A percentile compares a stretch with the other conserved stretches of the same genome.
Evolutionary conservation across 495 filamentous ascomycete species (phyloP).

Genomic region (Penicillium coprophilum): DNA sequence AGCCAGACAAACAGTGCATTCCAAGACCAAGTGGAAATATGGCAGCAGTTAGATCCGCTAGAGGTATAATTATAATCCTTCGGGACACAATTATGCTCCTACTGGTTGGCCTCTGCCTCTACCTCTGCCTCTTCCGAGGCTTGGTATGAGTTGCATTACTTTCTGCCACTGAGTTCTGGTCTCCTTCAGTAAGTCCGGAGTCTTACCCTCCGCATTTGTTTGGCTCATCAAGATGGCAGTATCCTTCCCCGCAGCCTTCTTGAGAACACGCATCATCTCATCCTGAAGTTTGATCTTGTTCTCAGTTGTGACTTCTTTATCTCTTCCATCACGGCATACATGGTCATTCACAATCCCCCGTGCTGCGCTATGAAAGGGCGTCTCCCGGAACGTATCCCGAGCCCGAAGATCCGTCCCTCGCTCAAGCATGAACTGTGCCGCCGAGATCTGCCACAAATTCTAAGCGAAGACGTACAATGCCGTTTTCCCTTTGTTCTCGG

Average conservation of each 20-base stretch:
- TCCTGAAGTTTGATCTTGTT: constrained; percentile 6
- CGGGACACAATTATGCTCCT: not conserved
- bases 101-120: constrained; percentile 6
- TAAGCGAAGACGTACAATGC: constrained; percentile 13
- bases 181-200: constrained; percentile 14
- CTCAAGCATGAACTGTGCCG: constrained; percentile 12
- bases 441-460: constrained; percentile 14
- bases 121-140: constrained; percentile 8
- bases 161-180: constrained; percentile 14
- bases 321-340: constrained; percentile 9
- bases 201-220: constrained; percentile 15
- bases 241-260: constrained; percentile 11
- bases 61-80: no score
- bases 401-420: constrained; percentile 11
- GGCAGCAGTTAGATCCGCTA: no score
- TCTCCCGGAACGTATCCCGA: not conserved
- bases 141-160: not conserved
- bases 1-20: no score
- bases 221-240: constrained; percentile 15
- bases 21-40: no score
- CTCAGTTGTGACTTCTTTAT: constrained; percentile 7
- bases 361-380: constrained; percentile 4
- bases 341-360: constrained; percentile 3
- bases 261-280: constrained; percentile 6
- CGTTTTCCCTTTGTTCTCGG: constrained; percentile 15